Conservation (phyloP, 2,329 filamentous ascomycete genomes). For the Trichophyton simii region DNA sequence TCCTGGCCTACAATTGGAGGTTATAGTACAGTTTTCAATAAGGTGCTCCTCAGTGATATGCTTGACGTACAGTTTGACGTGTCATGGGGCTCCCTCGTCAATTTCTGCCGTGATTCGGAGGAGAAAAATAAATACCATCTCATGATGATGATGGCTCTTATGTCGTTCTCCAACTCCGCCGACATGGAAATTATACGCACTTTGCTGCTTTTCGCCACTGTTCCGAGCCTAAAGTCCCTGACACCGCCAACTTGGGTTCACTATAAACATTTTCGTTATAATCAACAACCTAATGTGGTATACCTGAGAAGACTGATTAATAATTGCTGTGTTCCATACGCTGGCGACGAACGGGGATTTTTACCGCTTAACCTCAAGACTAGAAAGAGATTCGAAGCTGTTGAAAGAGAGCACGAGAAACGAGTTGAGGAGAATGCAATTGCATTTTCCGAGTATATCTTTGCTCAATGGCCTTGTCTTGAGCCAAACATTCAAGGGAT, state of each 20-base stretch:
- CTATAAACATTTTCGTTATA: conserved; percentile 7
- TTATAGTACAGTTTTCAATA: conserved; percentile 7
- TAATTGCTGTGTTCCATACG: conserved; percentile 7
- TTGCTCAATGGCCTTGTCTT: conserved; percentile 11
- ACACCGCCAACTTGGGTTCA: conserved; percentile 6
- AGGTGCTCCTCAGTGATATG: conserved; percentile 9
- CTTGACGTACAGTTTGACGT: conserved; percentile 7
- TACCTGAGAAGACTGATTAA: conserved; percentile 7
- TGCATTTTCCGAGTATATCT: conserved; percentile 12
- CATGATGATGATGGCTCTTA: conserved; percentile 21
- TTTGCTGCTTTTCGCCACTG: conserved; percentile 13
- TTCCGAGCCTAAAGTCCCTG: conserved; percentile 9
- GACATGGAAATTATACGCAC: conserved; percentile 17
- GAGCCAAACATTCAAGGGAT: conserved; percentile 4
- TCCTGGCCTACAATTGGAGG: conserved; percentile 11
- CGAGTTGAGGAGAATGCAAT: conserved; percentile 7
- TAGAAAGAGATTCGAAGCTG: conserved; percentile 5
- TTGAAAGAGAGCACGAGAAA: conserved; percentile 3
- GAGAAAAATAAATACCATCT: conserved; percentile 16
- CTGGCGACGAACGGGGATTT: conserved; percentile 3
- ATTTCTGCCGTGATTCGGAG: conserved; percentile 8
- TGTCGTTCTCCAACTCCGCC: conserved; percentile 18
- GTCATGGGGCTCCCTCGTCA: conserved; percentile 9
- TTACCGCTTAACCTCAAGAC: conserved; percentile 1
- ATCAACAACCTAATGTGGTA: conserved; percentile 6